phyloP scores from a whole-genome alignment of 495 filamentous ascomycete species.

The Neurospora sp. region DNA sequence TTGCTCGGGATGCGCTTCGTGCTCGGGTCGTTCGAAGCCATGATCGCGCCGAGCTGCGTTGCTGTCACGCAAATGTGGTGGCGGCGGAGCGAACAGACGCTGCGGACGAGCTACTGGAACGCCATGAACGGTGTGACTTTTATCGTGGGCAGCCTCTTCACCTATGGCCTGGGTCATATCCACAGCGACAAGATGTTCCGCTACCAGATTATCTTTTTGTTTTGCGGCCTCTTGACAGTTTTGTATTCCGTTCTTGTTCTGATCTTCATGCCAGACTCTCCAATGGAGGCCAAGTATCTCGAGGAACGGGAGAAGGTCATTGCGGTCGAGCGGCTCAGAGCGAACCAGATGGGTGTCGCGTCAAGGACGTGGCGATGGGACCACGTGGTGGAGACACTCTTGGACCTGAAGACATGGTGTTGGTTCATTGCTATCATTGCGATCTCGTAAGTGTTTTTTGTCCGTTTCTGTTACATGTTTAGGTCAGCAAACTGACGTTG shows the following conservation, averaged over 20 bases:
- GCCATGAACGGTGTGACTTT: slow-evolving; percentile 42
- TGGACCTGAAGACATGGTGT: slow-evolving; percentile 57
- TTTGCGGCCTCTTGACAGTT: slow-evolving; percentile 39
- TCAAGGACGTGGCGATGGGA: slow-evolving; percentile 34
- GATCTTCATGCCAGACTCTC: slow-evolving; percentile 50
- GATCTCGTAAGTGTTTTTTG: slow-evolving; percentile 24
- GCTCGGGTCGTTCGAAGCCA: slow-evolving; percentile 33
- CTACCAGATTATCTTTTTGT: slow-evolving; percentile 53
- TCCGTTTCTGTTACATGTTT: not conserved
- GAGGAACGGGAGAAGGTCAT: slow-evolving; percentile 48
- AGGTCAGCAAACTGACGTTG: not conserved
- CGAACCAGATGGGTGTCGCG: slow-evolving; percentile 38
- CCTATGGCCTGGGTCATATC: slow-evolving; percentile 53
- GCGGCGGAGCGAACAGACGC: slow-evolving; percentile 40
- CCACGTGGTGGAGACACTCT: slow-evolving; percentile 47
- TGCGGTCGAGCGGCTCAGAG: slow-evolving; percentile 45
- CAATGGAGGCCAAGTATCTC: slow-evolving; percentile 49
- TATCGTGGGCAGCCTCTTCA: slow-evolving; percentile 41
- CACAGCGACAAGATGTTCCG: slow-evolving; percentile 39
- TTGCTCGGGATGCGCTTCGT: slow-evolving; percentile 35
- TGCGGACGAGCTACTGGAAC: slow-evolving; percentile 41
- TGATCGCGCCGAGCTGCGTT: slow-evolving; percentile 39
- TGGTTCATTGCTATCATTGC: slow-evolving; percentile 53
- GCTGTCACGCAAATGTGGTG: slow-evolving; percentile 50
- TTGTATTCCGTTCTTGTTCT: slow-evolving; percentile 26